A percentile compares a stretch with the other conserved stretches of the same genome.
phyloP scores from a whole-genome alignment of 2,329 filamentous ascomycete species.

The Beauveria sp. region DNA sequence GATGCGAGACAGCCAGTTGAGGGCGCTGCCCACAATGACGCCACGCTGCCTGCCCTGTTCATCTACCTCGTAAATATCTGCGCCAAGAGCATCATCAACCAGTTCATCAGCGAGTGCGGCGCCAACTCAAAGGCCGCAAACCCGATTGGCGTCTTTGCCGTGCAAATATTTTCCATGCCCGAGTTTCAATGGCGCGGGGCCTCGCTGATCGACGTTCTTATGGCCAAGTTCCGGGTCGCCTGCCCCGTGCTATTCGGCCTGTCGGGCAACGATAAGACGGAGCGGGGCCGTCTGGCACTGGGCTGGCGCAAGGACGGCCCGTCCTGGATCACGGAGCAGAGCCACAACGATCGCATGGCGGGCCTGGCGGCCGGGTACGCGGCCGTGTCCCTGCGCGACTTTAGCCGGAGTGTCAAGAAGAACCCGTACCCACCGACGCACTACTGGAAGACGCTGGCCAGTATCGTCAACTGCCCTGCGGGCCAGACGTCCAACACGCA shows the following conservation, averaged over 20 bases:
- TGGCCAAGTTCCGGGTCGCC: constrained; percentile 71
- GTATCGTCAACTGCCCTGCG: constrained; percentile 67
- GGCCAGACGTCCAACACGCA: constrained; percentile 65
- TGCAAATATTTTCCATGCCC: constrained; percentile 64
- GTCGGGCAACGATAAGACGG: constrained; percentile 65
- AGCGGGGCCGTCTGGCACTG: constrained; percentile 56
- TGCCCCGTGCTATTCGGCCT: constrained; percentile 86
- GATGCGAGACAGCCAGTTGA: constrained; percentile 38
- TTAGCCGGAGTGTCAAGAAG: constrained; percentile 56
- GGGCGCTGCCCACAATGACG: constrained; percentile 43
- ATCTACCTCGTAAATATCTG: constrained; percentile 73
- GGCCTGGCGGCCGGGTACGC: constrained; percentile 81
- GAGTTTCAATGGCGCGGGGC: constrained; percentile 60
- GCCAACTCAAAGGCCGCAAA: constrained; percentile 61
- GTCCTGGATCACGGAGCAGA: constrained; percentile 57
- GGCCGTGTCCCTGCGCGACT: constrained; percentile 74
- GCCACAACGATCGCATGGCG: constrained; percentile 75
- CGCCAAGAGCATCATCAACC: constrained; percentile 63
- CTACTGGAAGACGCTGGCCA: constrained; percentile 75
- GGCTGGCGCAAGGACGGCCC: constrained; percentile 63
- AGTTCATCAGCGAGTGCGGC: constrained; percentile 60
- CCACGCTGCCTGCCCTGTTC: constrained; percentile 54
- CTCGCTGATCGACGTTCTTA: constrained; percentile 72
- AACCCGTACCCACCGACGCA: constrained; percentile 72
- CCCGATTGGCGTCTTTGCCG: constrained; percentile 69